phyloP scores from a whole-genome alignment of 2,329 filamentous ascomycete species.

The Sclerotinia sclerotiorum region DNA sequence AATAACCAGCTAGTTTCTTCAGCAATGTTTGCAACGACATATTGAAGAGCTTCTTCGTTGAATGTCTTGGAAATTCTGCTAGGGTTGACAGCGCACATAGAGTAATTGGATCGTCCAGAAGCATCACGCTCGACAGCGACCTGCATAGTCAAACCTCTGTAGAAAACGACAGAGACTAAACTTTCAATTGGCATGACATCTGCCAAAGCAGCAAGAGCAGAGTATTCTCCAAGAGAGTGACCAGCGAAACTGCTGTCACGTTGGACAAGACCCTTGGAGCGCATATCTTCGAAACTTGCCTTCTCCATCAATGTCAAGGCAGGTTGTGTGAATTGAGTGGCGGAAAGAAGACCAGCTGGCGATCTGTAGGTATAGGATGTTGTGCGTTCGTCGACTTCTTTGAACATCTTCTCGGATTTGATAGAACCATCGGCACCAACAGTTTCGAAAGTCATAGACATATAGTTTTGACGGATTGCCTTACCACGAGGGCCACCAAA shows the following conservation, averaged over 20 bases:
- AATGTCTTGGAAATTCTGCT: constrained; percentile 98
- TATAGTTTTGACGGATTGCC: constrained; percentile 97
- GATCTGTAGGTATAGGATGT: constrained; percentile 97
- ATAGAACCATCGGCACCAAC: constrained; percentile 86
- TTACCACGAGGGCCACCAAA: constrained; percentile 97
- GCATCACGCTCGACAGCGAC: constrained; percentile 97
- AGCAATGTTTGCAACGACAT: constrained; percentile 92
- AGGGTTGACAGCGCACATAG: constrained; percentile 98
- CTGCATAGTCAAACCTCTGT: constrained; percentile 98
- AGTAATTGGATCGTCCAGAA: constrained; percentile 92
- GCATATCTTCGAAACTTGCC: constrained; percentile 99
- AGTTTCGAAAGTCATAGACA: constrained; percentile 99
- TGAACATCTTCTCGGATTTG: constrained; percentile 99
- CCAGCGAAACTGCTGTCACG: constrained; percentile 96
- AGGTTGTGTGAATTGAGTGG: constrained; percentile 97
- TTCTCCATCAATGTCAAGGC: constrained; percentile 99
- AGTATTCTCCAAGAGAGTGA: constrained; percentile 98
- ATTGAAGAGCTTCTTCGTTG: constrained; percentile 95
- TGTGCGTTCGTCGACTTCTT: constrained; percentile 90
- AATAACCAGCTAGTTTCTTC: constrained; percentile 93
- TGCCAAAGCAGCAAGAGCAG: constrained; percentile 88
- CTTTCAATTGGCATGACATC: constrained; percentile 99
- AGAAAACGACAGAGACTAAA: constrained; percentile 97
- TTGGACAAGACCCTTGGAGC: constrained; percentile 91
- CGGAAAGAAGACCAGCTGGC: constrained; percentile 89